Evolutionary conservation across 192 early-diverging fungal species (phyloP).

Genomic region (Coemansia sp.): DNA sequence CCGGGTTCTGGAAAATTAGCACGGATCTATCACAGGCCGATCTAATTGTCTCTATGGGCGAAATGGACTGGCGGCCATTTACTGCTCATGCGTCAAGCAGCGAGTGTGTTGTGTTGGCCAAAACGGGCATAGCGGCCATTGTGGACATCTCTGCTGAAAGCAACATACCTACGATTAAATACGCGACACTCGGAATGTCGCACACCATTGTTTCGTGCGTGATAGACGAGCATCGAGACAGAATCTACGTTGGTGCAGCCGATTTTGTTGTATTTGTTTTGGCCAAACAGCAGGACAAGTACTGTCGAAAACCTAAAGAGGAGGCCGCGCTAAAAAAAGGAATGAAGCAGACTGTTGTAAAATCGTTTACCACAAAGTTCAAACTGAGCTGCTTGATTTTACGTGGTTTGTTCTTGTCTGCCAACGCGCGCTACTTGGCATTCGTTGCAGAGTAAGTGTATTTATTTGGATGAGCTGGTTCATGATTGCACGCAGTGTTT

Average conservation of each 20-base stretch:
- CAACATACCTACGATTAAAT: not conserved
- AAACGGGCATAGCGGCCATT: constrained; percentile 24
- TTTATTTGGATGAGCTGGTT: not conserved
- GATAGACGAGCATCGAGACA: constrained; percentile 16
- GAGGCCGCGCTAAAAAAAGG: constrained; percentile 17
- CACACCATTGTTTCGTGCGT: constrained; percentile 35
- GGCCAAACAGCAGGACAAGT: not conserved
- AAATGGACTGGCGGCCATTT: constrained; percentile 30
- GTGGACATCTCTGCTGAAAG: constrained; percentile 4
- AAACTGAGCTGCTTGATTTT: constrained; percentile 32
- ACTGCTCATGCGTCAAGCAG: constrained; percentile 20
- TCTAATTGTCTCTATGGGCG: not conserved
- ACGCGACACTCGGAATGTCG: constrained; percentile 12
- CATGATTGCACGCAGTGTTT: not conserved
- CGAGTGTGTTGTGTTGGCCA: constrained; percentile 17
- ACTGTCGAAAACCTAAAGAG: constrained; percentile 9
- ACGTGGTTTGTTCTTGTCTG: constrained; percentile 25
- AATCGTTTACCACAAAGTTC: constrained; percentile 46
- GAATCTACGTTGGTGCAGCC: constrained; percentile 23
- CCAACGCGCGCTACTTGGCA: constrained; percentile 23
- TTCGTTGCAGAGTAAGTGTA: constrained; percentile 31
- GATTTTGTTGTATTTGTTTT: constrained; percentile 31
- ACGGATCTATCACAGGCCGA: constrained; percentile 10
- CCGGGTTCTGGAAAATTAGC: constrained; percentile 20
- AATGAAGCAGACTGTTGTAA: constrained; percentile 29